phyloP scores from a whole-genome alignment of 2,329 filamentous ascomycete genomes.

The Aspergillus jensenii region DNA sequence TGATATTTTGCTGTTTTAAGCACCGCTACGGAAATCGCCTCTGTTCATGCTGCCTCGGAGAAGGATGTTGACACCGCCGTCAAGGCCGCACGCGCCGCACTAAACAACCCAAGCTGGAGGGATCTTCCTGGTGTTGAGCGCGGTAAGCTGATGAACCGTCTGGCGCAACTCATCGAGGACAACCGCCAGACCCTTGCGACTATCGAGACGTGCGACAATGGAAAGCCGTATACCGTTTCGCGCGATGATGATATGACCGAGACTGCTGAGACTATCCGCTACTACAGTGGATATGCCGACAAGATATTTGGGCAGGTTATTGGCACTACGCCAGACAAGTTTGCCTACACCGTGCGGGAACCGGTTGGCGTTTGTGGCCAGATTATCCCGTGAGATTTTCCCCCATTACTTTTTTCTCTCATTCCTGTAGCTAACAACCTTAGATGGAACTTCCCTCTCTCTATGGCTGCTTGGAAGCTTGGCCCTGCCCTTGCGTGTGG shows the following conservation, averaged over 20 bases:
- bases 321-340: slow-evolving; percentile 57
- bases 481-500: slow-evolving; percentile 36
- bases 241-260: slow-evolving; percentile 68
- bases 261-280: slow-evolving; percentile 71
- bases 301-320: slow-evolving; percentile 88
- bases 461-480: slow-evolving; percentile 63
- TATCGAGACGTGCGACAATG: slow-evolving; percentile 76
- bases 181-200: slow-evolving; percentile 63
- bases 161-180: slow-evolving; percentile 67
- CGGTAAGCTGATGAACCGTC: slow-evolving; percentile 65
- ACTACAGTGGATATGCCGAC: slow-evolving; percentile 88
- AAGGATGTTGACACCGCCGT: slow-evolving; percentile 35
- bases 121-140: slow-evolving; percentile 55
- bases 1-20: slow-evolving; percentile 55
- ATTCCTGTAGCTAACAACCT: no score
- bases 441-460: slow-evolving; percentile 76
- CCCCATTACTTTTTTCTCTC: no score
- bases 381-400: slow-evolving; percentile 63
- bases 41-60: slow-evolving; percentile 61
- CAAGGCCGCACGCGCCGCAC: slow-evolving; percentile 34
- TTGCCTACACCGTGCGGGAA: slow-evolving; percentile 81
- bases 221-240: slow-evolving; percentile 45
- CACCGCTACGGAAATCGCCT: slow-evolving; percentile 58
- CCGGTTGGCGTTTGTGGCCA: slow-evolving; percentile 79
- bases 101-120: slow-evolving; percentile 38